Evolutionary conservation across 345 rosid genomes (phyloP), one percentile per base, ranked within the genome.

Genomic region (Brassica carinata): DNA sequence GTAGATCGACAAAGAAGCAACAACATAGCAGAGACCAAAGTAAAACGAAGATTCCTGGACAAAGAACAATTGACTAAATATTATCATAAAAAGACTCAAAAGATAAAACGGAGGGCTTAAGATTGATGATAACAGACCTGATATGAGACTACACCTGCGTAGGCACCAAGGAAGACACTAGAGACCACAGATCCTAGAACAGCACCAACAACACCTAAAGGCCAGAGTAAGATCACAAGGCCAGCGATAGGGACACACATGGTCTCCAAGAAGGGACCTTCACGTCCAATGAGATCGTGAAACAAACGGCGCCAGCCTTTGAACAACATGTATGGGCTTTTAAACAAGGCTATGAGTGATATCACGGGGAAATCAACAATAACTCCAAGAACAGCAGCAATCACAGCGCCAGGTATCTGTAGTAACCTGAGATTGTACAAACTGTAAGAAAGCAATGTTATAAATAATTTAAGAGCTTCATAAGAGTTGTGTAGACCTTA

Each of bases 201-300:
- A 15, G 98, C 97, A 26, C 97, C 99, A 31, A 81, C 87, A 66
- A 96, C 99, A 71, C 91, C 99, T 83, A 92, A 72, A 67, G 98
- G 99, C 99, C 99, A 96, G 17, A 96, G 92, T 80, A 96, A 74
- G 80, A 96, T 96, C 61, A 88, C 97, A 65, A 96, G 98, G 66
- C 98, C 98, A 0, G 98, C 98, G 62, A 94, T 92, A 68, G 99
- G 99, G 70, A 96, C 97, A 80, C 99, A 96, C 85, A 96, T 87
- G 31, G 97, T 92, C 78, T 96, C 99, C 86, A 96, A 88, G 88
- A 94, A 96, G 36, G 98, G 99, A 62, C 98, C 99, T 87, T 96
- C 97, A 79, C 99, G 92, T 36, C 99, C 99, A 57, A 90, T 83
- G 63, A 96, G 99, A 81, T 96, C 99, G 26, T 90, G 98, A 88